A percentile compares a stretch with the other conserved stretches of the same genome.
These are phyloP conservation scores for Sphenostylis stenocarpa DNA, from an alignment of 306 rosid species.

Conservation along the genomic window DNA sequence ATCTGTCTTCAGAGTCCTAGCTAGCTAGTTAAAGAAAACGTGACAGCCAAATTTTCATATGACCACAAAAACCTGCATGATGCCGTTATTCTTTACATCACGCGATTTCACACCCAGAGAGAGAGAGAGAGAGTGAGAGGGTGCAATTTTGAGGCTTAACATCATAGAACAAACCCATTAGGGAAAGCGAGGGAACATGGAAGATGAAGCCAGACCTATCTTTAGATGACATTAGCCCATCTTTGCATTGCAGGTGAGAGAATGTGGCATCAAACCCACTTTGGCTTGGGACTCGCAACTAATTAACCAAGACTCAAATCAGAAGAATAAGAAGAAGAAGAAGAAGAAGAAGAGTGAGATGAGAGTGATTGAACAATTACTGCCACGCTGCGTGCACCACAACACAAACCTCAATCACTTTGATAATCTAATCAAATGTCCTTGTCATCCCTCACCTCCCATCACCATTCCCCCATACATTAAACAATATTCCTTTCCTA, in stretches of 20 bases:
- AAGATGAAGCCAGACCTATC: not conserved
- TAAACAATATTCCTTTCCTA: not conserved
- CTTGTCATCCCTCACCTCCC: not conserved
- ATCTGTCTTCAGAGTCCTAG: not conserved
- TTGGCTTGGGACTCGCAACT: slow-evolving; percentile 1
- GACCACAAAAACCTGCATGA: slow-evolving; percentile 14
- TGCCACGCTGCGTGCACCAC: not conserved
- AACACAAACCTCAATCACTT: slow-evolving; percentile 15
- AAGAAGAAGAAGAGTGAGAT: no score
- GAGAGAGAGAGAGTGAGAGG: not conserved
- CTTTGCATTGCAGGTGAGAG: not conserved
- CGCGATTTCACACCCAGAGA: not conserved
- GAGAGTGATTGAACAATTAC: not conserved
- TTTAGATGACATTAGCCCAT: not conserved
- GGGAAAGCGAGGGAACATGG: not conserved
- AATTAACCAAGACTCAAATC: not conserved
- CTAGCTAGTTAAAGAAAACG: slow-evolving; percentile 4
- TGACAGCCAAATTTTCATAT: not conserved
- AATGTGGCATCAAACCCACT: not conserved
- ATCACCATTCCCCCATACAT: not conserved
- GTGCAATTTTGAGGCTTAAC: slow-evolving; percentile 4
- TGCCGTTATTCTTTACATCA: slow-evolving; percentile 12
- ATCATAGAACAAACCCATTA: slow-evolving; percentile 37
- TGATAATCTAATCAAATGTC: slow-evolving; percentile 32
- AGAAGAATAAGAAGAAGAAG: no score